These are phyloP conservation scores for Fusarium sp. DNA, from an alignment of 2,329 filamentous ascomycete genomes.

Conservation along the genomic window DNA sequence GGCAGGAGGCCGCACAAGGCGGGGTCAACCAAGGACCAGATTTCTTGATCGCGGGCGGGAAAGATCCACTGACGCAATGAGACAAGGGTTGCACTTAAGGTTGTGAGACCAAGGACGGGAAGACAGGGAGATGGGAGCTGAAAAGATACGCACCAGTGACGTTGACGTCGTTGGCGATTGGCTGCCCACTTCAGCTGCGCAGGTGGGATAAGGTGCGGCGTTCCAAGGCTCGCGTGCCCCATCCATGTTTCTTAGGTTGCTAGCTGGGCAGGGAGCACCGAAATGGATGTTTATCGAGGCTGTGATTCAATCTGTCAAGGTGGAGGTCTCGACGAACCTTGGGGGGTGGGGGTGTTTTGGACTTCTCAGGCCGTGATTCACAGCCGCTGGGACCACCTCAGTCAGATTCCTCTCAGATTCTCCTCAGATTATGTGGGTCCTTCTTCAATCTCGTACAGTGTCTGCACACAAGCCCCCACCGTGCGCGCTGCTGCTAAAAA, in stretches of 20 bases:
- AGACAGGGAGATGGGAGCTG: constrained; percentile 3
- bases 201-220: constrained; percentile 35
- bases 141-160: constrained; percentile 27
- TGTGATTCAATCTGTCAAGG: background rate
- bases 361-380: background rate
- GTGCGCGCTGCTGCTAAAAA: too few species aligned
- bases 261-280: background rate
- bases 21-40: background rate
- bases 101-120: background rate
- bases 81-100: constrained; percentile 15
- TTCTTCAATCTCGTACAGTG: background rate
- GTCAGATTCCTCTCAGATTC: background rate
- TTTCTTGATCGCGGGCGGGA: constrained; percentile 20
- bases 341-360: too few species aligned
- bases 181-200: background rate
- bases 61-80: constrained; percentile 37
- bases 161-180: constrained; percentile 27
- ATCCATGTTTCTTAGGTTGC: background rate
- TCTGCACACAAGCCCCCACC: too few species aligned
- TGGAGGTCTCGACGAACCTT: too few species aligned
- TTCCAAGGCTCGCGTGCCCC: constrained; percentile 16
- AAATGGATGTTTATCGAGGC: background rate
- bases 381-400: background rate
- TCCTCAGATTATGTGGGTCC: background rate
- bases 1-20: constrained; percentile 8